Conservation (phyloP, 306 rosid species). For the Arachis stenosperma region DNA sequence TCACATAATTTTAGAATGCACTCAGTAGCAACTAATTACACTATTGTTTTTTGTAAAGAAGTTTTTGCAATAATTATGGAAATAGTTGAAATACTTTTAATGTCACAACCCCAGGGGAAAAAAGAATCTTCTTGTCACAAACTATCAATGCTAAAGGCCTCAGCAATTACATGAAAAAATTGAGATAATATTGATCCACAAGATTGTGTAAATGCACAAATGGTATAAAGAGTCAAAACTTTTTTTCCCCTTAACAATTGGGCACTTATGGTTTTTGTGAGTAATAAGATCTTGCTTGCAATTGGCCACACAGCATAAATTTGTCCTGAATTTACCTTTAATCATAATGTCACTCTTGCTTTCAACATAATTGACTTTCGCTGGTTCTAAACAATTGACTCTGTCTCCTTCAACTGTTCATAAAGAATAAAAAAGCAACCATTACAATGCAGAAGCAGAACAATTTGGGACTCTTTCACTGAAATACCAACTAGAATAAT, state of each 20-base stretch:
- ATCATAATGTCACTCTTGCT: not conserved
- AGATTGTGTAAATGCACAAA: no score
- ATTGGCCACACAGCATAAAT: not conserved
- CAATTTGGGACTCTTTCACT: not conserved
- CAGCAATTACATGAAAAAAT: no score
- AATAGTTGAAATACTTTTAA: no score
- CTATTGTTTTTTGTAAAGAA: no score
- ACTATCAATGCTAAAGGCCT: no score
- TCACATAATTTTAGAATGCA: not conserved
- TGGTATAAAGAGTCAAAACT: no score
- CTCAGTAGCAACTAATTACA: no score
- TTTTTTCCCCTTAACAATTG: no score
- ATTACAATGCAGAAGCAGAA: not conserved
- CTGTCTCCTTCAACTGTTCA: constrained; percentile 5
- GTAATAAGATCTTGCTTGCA: not conserved
- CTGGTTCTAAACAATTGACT: not conserved
- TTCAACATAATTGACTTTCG: not conserved
- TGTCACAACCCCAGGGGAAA: no score
- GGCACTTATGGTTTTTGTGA: not conserved
- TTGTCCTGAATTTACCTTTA: not conserved
- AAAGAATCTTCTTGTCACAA: no score
- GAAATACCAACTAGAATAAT: not conserved
- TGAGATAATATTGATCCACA: no score
- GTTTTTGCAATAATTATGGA: no score
- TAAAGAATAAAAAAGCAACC: not conserved